phyloP scores from a whole-genome alignment of 345 rosid genomes.

The Gossypium anomalum region DNA sequence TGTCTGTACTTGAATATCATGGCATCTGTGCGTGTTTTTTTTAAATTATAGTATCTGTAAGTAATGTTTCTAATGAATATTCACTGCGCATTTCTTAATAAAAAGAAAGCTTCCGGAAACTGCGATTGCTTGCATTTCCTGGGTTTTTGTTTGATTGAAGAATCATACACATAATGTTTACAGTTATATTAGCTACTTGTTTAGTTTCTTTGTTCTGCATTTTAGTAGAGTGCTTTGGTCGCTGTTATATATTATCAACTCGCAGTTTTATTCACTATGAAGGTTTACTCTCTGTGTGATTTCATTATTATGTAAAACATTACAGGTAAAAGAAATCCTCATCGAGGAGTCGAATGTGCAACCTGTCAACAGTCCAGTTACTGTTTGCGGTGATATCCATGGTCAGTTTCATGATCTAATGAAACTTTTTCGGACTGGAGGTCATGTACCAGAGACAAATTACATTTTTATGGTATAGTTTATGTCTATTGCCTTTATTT shows the following conservation, averaged over 20 bases:
- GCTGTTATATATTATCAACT: neutral
- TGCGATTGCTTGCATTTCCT: neutral
- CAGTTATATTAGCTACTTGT: neutral
- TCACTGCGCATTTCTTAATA: neutral
- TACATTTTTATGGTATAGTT: constrained; percentile 86
- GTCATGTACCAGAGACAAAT: constrained; percentile 97
- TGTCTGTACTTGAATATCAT: neutral
- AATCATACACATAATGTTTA: neutral
- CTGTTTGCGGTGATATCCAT: constrained; percentile 98
- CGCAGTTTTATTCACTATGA: neutral
- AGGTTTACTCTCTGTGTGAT: neutral
- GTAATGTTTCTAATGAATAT: neutral
- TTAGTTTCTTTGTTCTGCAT: neutral
- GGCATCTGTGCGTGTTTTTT: neutral
- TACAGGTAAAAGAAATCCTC: constrained; percentile 88
- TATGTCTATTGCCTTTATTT: neutral
- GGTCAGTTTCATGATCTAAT: constrained; percentile 99
- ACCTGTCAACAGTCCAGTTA: constrained; percentile 99
- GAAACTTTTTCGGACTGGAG: constrained; percentile 99
- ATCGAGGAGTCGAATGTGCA: constrained; percentile 99
- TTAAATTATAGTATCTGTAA: neutral
- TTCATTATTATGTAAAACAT: neutral
- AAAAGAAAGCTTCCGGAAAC: neutral
- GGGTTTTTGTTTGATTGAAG: neutral
- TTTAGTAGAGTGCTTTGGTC: neutral